phyloP scores from a whole-genome alignment of 2,329 filamentous ascomycete genomes.

The Neopestalotiopsis sp. region DNA sequence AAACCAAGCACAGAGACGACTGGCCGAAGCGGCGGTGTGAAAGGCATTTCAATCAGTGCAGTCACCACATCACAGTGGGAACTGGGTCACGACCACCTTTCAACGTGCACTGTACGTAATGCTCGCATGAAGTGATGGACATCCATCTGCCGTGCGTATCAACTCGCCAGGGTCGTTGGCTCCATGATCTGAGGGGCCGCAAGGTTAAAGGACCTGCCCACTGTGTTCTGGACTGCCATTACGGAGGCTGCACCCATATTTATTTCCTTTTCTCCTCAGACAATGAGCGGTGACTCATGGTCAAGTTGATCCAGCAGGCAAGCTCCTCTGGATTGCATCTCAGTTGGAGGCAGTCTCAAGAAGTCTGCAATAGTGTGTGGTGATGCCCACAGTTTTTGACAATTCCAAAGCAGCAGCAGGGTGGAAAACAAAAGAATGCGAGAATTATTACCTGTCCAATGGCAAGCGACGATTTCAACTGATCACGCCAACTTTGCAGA shows the following conservation, averaged over 20 bases:
- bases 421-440: not conserved
- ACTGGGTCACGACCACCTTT: not conserved
- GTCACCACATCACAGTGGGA: not conserved
- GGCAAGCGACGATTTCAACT: not conserved
- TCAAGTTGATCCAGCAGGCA: not conserved
- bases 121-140: not conserved
- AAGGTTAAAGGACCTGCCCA: not conserved
- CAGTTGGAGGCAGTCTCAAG: not conserved
- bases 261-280: not conserved
- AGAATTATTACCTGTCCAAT: not conserved
- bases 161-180: not conserved
- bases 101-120: not conserved
- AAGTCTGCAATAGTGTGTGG: not conserved
- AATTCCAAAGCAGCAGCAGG: not conserved
- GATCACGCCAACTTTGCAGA: not conserved
- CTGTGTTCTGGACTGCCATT: slow-evolving; percentile 1
- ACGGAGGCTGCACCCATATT: slow-evolving; percentile 3
- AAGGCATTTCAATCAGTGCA: not conserved
- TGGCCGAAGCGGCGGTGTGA: not conserved
- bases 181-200: slow-evolving; percentile 1
- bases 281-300: not conserved
- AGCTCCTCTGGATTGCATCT: not conserved
- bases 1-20: not conserved
- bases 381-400: not conserved
- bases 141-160: not conserved